Percentiles rank a stretch among this genome's conserved stretches.
Conservation (phyloP, 2,329 filamentous ascomycete species). For the Colletotrichum brevisporum region DNA sequence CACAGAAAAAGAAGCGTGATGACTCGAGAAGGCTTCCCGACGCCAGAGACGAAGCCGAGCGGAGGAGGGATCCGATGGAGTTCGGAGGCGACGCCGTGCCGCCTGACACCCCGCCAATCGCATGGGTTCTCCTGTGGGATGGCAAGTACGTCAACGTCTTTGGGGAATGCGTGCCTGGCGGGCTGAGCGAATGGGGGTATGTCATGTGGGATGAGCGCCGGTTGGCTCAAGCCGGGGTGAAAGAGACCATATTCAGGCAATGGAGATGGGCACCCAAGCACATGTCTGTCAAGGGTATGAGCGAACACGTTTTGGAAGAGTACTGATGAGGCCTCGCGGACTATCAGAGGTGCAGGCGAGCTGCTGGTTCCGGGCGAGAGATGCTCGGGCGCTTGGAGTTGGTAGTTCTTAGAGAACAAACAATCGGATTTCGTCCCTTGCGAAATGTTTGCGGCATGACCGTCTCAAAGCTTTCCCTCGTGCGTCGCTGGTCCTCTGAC, state of each 20-base stretch:
- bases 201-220: slow-evolving; percentile 5
- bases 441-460: too few relatives aligned
- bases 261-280: not conserved
- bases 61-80: not conserved
- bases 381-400: too few relatives aligned
- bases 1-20: not conserved
- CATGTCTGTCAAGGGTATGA: too few relatives aligned
- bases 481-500: not conserved
- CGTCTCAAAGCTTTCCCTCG: not conserved
- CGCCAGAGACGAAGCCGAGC: not conserved
- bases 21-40: not conserved
- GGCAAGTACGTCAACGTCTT: slow-evolving; percentile 9
- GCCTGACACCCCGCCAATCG: not conserved
- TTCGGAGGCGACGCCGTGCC: not conserved
- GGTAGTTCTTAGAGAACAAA: too few relatives aligned
- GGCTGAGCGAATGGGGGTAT: slow-evolving; percentile 1
- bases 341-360: too few relatives aligned
- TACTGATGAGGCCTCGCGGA: too few relatives aligned
- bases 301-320: too few relatives aligned
- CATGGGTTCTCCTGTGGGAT: slow-evolving; percentile 11
- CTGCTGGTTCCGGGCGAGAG: too few relatives aligned
- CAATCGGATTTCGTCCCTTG: too few relatives aligned
- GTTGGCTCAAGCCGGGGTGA: not conserved
- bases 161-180: not conserved
- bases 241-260: not conserved